A percentile compares a stretch with the other conserved stretches of the same genome.
Evolutionary conservation across 1,139 yeast genomes (phyloP).

Genomic region (Arxiozyma telluris): DNA sequence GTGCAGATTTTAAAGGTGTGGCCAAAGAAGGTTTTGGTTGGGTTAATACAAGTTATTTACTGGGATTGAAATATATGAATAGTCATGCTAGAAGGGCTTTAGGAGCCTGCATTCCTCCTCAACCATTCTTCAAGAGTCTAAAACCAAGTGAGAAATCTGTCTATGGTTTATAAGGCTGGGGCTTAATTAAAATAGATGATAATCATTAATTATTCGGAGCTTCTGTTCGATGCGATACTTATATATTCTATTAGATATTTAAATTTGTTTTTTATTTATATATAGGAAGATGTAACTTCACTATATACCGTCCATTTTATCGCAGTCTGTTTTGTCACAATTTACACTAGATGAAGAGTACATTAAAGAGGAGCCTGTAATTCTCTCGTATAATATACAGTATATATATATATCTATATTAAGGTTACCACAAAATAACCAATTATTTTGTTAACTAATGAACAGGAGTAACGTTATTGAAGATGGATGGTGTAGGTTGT

Average conservation of each 20-base stretch:
- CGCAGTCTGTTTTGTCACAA: background rate
- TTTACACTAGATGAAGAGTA: background rate
- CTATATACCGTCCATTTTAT: background rate
- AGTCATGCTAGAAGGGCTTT: constrained; percentile 66
- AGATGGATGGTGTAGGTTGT: too few relatives aligned
- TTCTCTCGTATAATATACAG: background rate
- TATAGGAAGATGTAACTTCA: background rate
- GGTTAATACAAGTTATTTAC: constrained; percentile 81
- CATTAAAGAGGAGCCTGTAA: background rate
- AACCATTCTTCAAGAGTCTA: constrained; percentile 50
- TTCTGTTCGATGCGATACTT: background rate
- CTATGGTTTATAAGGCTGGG: constrained; percentile 31
- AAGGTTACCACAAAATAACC: too few relatives aligned
- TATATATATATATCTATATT: too few relatives aligned
- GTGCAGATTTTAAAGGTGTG: constrained; percentile 83
- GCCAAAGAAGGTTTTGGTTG: constrained; percentile 97
- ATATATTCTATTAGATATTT: too few relatives aligned
- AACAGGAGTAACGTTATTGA: too few relatives aligned
- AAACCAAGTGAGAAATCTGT: constrained; percentile 37
- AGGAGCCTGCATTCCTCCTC: constrained; percentile 78
- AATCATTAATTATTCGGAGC: background rate
- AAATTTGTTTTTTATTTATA: too few relatives aligned
- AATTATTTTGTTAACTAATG: too few relatives aligned
- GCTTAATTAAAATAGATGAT: background rate
- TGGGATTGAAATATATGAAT: constrained; percentile 65